phyloP scores from a whole-genome alignment of 106 monocot genomes.

The Dactylorhiza incarnata region DNA sequence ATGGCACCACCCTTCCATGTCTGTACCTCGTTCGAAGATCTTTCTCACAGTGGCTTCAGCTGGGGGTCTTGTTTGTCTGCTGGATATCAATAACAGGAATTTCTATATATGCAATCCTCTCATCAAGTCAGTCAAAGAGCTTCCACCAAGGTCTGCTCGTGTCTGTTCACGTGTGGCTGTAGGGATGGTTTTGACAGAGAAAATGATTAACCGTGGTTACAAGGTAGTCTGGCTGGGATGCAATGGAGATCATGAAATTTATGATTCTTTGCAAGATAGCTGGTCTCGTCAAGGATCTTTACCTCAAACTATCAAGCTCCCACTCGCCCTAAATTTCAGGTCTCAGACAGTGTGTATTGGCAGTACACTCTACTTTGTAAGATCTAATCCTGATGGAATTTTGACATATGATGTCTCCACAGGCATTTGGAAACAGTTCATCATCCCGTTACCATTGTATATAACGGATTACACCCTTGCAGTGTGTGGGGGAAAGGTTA shows the following conservation, averaged over 20 bases:
- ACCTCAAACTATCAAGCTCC: conserved; percentile 48
- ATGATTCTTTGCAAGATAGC: conserved; percentile 47
- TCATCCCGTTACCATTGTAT: conserved; percentile 48
- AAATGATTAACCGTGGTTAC: conserved; percentile 28
- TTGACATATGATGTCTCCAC: conserved; percentile 49
- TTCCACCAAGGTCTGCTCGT: conserved; percentile 41
- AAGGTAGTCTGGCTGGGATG: conserved; percentile 61
- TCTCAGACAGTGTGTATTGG: conserved; percentile 55
- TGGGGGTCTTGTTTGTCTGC: conserved; percentile 77
- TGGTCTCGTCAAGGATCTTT: conserved; percentile 42
- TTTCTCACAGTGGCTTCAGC: conserved; percentile 61
- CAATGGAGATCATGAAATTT: conserved; percentile 60
- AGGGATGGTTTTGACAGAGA: conserved; percentile 63
- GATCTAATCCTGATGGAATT: conserved; percentile 64
- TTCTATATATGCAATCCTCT: conserved; percentile 76
- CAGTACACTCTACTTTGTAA: conserved; percentile 70
- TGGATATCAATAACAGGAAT: conserved; percentile 43
- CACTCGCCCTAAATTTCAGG: conserved; percentile 58
- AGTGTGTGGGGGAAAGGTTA: conserved; percentile 42
- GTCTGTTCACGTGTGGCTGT: conserved; percentile 44
- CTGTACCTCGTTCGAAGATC: conserved; percentile 31
- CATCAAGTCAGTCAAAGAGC: conserved; percentile 44
- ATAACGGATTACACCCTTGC: conserved; percentile 54
- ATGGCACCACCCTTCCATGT: conserved; percentile 52
- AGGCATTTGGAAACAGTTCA: conserved; percentile 58